Percentiles rank a stretch among this genome's conserved stretches.
phyloP scores from a whole-genome alignment of 1,139 yeast species.

The Saccharomyces pastorianus region DNA sequence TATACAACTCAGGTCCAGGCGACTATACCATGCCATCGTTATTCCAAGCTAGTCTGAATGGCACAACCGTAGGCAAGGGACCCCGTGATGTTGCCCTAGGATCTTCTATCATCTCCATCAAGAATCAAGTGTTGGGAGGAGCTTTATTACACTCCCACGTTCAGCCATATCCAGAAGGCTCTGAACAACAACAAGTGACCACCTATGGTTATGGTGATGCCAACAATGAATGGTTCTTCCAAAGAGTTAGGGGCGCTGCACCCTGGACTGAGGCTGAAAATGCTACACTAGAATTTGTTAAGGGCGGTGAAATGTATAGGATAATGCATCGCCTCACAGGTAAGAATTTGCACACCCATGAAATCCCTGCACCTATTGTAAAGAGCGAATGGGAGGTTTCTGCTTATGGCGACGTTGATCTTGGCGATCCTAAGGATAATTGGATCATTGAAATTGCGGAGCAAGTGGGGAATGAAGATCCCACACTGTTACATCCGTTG shows the following conservation, averaged over 20 bases:
- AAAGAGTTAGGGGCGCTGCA: slow-evolving; percentile 54
- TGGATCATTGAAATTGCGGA: slow-evolving; percentile 89
- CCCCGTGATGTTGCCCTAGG: slow-evolving; percentile 83
- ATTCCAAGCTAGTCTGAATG: slow-evolving; percentile 87
- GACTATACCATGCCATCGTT: slow-evolving; percentile 96
- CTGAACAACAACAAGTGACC: slow-evolving; percentile 92
- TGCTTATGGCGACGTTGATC: slow-evolving; percentile 75
- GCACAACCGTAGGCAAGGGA: slow-evolving; percentile 74
- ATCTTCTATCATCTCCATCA: slow-evolving; percentile 68
- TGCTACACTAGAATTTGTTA: slow-evolving; percentile 47
- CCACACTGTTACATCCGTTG: slow-evolving; percentile 70
- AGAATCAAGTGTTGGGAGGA: slow-evolving; percentile 89
- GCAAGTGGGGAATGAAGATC: slow-evolving; percentile 64
- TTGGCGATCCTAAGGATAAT: slow-evolving; percentile 88
- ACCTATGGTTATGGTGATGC: slow-evolving; percentile 88
- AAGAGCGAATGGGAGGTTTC: slow-evolving; percentile 76
- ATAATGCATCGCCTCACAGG: slow-evolving; percentile 74
- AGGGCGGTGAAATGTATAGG: slow-evolving; percentile 71
- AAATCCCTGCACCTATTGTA: slow-evolving; percentile 68
- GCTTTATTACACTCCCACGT: slow-evolving; percentile 92
- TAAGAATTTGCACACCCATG: slow-evolving; percentile 86
- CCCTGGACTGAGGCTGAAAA: slow-evolving; percentile 41
- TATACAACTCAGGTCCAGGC: slow-evolving; percentile 81
- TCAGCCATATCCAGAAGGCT: slow-evolving; percentile 91
- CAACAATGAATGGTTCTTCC: slow-evolving; percentile 87